phyloP scores from a whole-genome alignment of 441 rosid species.

The Adansonia rubrostipa region DNA sequence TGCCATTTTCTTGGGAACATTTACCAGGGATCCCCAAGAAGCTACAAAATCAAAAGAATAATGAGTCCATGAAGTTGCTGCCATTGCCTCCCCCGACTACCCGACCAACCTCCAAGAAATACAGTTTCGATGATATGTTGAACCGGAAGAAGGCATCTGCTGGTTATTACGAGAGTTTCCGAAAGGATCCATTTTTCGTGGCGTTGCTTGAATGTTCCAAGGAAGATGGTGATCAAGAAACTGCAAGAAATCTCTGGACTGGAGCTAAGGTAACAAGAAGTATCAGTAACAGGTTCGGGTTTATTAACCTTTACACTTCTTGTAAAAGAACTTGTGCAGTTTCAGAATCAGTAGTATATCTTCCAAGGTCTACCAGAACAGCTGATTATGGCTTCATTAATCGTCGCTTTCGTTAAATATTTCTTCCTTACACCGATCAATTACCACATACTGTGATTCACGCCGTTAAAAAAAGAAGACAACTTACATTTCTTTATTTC shows the following conservation, averaged over 20 bases:
- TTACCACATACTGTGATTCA: not conserved
- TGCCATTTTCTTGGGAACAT: conserved; percentile 93
- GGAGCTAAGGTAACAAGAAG: conserved; percentile 49
- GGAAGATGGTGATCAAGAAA: conserved; percentile 37
- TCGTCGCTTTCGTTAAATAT: conserved; percentile 39
- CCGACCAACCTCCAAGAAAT: conserved; percentile 29
- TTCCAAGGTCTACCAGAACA: conserved; percentile 54
- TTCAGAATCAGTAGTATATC: conserved; percentile 66
- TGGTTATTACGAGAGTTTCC: conserved; percentile 22
- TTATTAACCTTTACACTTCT: conserved; percentile 58
- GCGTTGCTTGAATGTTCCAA: conserved; percentile 64
- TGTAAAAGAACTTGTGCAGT: conserved; percentile 70
- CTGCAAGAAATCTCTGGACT: conserved; percentile 25
- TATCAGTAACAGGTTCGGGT: conserved; percentile 64
- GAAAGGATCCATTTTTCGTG: conserved; percentile 53
- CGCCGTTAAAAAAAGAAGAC: not conserved
- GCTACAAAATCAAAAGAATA: conserved; percentile 37
- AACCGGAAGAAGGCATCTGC: conserved; percentile 31
- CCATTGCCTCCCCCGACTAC: conserved; percentile 71
- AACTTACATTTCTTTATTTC: not conserved
- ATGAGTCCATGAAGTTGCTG: conserved; percentile 46
- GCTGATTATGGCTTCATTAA: conserved; percentile 48
- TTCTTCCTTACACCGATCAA: not conserved
- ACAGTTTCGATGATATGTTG: conserved; percentile 13
- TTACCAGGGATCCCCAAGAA: conserved; percentile 88